Conservation (phyloP, 345 rosid species). For the Rhodomyrtus tomentosa region DNA sequence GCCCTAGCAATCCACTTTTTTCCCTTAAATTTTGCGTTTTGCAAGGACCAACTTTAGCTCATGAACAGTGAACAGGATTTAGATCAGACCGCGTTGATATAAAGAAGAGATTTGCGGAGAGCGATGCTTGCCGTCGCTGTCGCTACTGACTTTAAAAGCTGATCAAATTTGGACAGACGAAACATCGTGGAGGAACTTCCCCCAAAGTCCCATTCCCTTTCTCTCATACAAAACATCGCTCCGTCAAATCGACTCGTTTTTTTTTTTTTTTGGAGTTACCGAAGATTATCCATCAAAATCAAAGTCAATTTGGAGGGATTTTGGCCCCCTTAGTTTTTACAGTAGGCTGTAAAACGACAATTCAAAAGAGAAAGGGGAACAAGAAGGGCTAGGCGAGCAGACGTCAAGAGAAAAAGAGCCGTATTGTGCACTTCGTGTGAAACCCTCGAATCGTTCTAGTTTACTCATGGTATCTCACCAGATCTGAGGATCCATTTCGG, state of each 20-base stretch:
- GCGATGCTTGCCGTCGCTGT: background rate
- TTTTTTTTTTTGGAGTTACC: background rate
- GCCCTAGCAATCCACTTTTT: background rate
- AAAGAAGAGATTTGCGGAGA: background rate
- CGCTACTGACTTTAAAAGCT: background rate
- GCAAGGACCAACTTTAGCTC: background rate
- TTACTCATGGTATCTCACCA: background rate
- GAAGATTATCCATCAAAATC: background rate
- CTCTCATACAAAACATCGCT: background rate
- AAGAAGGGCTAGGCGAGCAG: background rate
- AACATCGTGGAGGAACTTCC: background rate
- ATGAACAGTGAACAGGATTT: background rate
- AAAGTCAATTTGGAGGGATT: background rate
- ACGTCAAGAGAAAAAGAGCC: background rate
- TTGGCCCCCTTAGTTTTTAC: background rate
- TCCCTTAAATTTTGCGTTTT: background rate
- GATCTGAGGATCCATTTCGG: background rate
- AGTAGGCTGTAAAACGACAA: background rate
- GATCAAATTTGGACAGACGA: background rate
- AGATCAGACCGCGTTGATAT: background rate
- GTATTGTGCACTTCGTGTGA: background rate
- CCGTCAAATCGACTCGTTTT: background rate
- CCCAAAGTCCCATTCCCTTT: background rate
- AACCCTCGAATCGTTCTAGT: background rate
- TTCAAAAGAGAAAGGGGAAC: background rate